These are phyloP conservation scores for Neobulgaria alba DNA, from an alignment of 2,329 filamentous ascomycete genomes.

Conservation along the genomic window DNA sequence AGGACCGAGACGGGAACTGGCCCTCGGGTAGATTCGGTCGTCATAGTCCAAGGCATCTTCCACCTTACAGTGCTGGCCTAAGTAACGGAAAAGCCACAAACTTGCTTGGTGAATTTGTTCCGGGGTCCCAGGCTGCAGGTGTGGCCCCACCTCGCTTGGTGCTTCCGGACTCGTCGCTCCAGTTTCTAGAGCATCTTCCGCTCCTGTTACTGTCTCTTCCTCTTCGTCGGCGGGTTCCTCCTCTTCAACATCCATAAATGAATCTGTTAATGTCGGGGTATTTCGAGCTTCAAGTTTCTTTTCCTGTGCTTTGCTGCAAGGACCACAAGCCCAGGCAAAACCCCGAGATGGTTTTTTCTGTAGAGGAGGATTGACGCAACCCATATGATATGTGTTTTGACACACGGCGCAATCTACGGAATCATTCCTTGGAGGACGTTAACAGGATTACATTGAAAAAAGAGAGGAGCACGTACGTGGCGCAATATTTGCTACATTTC, in stretches of 20 bases:
- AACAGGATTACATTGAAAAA: neutral
- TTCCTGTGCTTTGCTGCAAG: constrained; percentile 93
- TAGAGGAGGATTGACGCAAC: constrained; percentile 85
- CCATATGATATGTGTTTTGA: constrained; percentile 95
- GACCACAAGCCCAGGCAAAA: constrained; percentile 95
- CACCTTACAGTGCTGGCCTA: constrained; percentile 90
- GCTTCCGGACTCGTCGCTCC: constrained; percentile 55
- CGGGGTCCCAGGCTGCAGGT: constrained; percentile 55
- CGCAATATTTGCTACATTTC: constrained; percentile 83
- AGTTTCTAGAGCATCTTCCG: constrained; percentile 46
- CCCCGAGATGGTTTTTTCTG: constrained; percentile 94
- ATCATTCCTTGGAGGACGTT: constrained; percentile 56
- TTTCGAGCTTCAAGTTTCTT: constrained; percentile 83
- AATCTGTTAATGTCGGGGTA: constrained; percentile 65
- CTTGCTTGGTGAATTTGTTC: constrained; percentile 90
- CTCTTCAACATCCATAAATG: constrained; percentile 55
- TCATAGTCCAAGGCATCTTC: constrained; percentile 96
- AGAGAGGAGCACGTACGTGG: constrained; percentile 55
- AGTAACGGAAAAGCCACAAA: constrained; percentile 91
- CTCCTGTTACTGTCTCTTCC: constrained; percentile 54
- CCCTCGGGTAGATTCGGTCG: constrained; percentile 92
- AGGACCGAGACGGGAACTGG: constrained; percentile 84
- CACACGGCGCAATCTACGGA: constrained; percentile 97
- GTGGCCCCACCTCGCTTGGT: constrained; percentile 45
- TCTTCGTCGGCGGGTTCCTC: constrained; percentile 57